Base-by-base conservation (phyloP, 768 basidiomycete species). In the Suillus luteus region DNA sequence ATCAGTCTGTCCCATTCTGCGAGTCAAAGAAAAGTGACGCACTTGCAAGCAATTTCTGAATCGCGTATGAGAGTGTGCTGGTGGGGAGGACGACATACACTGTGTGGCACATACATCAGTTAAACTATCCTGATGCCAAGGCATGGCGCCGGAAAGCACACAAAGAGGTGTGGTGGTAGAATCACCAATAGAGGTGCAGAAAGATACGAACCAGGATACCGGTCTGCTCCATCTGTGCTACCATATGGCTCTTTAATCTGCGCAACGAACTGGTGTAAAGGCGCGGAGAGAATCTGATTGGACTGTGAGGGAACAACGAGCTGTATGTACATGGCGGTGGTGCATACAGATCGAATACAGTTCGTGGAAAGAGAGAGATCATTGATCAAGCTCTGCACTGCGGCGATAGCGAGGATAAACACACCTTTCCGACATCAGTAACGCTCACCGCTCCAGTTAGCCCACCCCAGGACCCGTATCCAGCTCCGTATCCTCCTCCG, bases 1-100 rank as follows among this genome's bases (percentile, higher is more conserved):
- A n/a, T 8, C 15, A 11, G 27, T 49, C 10, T 15, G 43, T 57
- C 15, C 22, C 5, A 40, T 40, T 24, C 15, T 57, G 37, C 6
- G 24, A 55, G 33, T 22, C 2, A 40, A 38, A 22, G 3, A 38
- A 27, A 24, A 40, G 22, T 27, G 22, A 81, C 90, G 66, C 70
- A 93, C 92, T 94, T 2, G 92, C 91, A 27, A 94, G 82, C 10
- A 93, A 79, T 72, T 93, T 94, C 75, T 93, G 85, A 61, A 92
- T 86, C 1, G 90, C 86, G 73, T 87, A 91, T 14, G 82, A 80
- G 5, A 93, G 80, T 8, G 85, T 81, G 68, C 81, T 89, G 51
- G 81, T 84, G 0, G 88, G 84, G 37, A 83, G 80, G 24, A 93
- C 89, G 58, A 90, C 90, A 72, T 92, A 94, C 0, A 92, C 92